Base-by-base conservation (phyloP, 2,329 filamentous ascomycete genomes). In the Colletotrichum endophyticum region DNA sequence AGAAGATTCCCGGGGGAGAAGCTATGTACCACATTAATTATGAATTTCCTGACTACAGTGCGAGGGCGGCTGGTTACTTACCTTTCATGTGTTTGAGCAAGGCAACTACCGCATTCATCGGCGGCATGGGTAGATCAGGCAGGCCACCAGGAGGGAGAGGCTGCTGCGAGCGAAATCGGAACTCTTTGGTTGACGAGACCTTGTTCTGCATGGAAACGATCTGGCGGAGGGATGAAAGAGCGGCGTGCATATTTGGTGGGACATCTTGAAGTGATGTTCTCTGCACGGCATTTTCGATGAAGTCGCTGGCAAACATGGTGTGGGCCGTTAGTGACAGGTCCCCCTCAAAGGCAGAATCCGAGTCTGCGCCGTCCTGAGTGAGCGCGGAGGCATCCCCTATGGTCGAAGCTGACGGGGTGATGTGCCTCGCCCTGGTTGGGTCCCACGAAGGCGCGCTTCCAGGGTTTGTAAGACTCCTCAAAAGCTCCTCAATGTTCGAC, bases 51-150 rank as follows among this genome's bases (percentile, higher is more conserved):
- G 22, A 28, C 13, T 4, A 30, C 11, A 34, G 39, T 16, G 36
- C 25, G n/a, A 28, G 22, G 32, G 25, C 22, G 27, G 39, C 11
- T 49, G 44, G 19, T 49, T 27, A 34, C 59, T 4, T 27, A 87
- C 88, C 81, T 80, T 88, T 90, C 64, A 88, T 83, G 61, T 88
- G 85, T 69, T 89, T 88, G 63, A 92, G 81, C 49, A 89, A 81
- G 11, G 83, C 82, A 3, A 90, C 85, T 3, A 91, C 90, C 3
- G 89, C 81, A 8, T 86, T 83, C 82, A 89, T 87, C 1, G 90
- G 89, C 9, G 90, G 90, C 84, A 92, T 87, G 5, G 88, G 86
- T n/a, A 92, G 82, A 70, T 90, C 88, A n/a, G 85, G 83, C 27
- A 91, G 81, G 2, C 87, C 87, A 4, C 87, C 88, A 4, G 83